Conservation (phyloP, 768 basidiomycete genomes). For the Auriculariales sp. region DNA sequence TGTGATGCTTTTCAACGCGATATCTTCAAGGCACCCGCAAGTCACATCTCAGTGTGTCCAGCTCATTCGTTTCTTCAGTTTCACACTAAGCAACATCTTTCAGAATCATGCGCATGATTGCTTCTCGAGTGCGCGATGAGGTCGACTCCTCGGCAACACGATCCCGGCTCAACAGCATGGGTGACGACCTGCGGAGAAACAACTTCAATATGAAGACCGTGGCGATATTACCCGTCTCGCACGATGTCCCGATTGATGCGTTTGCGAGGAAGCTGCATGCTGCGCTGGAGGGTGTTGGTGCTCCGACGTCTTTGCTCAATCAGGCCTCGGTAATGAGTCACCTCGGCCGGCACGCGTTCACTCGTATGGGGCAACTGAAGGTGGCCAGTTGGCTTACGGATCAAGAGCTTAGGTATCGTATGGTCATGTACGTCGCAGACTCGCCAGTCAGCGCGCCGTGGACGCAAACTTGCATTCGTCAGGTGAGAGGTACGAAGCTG, state of each 20-base stretch:
- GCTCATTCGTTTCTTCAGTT: neutral
- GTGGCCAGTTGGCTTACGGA: slow-evolving; percentile 90
- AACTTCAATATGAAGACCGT: slow-evolving; percentile 90
- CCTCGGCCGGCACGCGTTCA: slow-evolving; percentile 89
- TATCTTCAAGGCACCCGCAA: slow-evolving; percentile 37
- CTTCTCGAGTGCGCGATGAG: slow-evolving; percentile 77
- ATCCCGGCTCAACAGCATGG: slow-evolving; percentile 27
- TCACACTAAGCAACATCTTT: slow-evolving; percentile 12
- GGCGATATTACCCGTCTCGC: slow-evolving; percentile 75
- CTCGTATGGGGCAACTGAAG: slow-evolving; percentile 93
- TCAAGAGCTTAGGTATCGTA: slow-evolving; percentile 84
- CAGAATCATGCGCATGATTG: slow-evolving; percentile 77
- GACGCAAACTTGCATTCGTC: slow-evolving; percentile 96
- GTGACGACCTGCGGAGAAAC: slow-evolving; percentile 49
- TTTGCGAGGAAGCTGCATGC: slow-evolving; percentile 82
- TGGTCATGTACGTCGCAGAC: slow-evolving; percentile 91
- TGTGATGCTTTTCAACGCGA: slow-evolving; percentile 92
- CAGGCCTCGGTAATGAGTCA: slow-evolving; percentile 87
- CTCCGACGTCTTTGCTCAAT: slow-evolving; percentile 82
- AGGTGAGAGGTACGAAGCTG: slow-evolving; percentile 31
- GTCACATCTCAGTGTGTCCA: slow-evolving; percentile 3
- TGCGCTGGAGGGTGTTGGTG: slow-evolving; percentile 87
- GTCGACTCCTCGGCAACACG: slow-evolving; percentile 43
- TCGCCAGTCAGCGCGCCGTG: slow-evolving; percentile 89
- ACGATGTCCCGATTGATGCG: slow-evolving; percentile 75